Evolutionary conservation across 495 filamentous ascomycete genomes (phyloP).

Genomic region (Cercophora scortea): DNA sequence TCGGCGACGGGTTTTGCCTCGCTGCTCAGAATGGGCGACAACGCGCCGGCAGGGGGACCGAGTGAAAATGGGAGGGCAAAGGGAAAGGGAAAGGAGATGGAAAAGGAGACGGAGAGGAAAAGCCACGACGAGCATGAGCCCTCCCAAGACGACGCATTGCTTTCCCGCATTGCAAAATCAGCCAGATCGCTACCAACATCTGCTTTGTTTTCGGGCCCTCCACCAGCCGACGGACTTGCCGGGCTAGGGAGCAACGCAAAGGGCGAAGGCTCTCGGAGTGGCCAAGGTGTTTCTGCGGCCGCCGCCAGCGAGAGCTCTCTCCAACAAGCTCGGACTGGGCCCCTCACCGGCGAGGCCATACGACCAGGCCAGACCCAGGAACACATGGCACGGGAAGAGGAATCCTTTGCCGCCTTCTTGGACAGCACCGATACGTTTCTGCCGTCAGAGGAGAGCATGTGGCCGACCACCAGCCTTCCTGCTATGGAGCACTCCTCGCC

Average conservation of each 20-base stretch:
- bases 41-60: not conserved
- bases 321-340: conserved; percentile 44
- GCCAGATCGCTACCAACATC: conserved; percentile 14
- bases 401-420: conserved; percentile 37
- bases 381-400: conserved; percentile 29
- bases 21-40: not conserved
- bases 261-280: conserved; percentile 10
- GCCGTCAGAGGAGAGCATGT: conserved; percentile 1
- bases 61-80: not conserved
- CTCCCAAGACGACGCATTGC: not conserved
- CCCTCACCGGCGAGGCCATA: conserved; percentile 30
- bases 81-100: conserved; percentile 1
- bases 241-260: conserved; percentile 11
- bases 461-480: too few relatives aligned
- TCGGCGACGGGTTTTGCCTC: too few relatives aligned
- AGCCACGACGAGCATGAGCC: not conserved
- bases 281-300: conserved; percentile 4
- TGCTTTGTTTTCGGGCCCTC: conserved; percentile 10
- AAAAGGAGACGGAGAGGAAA: not conserved
- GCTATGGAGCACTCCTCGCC: conserved; percentile 1
- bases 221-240: not conserved
- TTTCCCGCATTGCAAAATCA: conserved; percentile 19
- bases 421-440: conserved; percentile 22
- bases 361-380: conserved; percentile 20
- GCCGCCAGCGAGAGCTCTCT: conserved; percentile 19